Evolutionary conservation across 768 basidiomycete species (phyloP), one percentile per base, ranked within the genome.

Genomic region (Kwoniella bestiolae): DNA sequence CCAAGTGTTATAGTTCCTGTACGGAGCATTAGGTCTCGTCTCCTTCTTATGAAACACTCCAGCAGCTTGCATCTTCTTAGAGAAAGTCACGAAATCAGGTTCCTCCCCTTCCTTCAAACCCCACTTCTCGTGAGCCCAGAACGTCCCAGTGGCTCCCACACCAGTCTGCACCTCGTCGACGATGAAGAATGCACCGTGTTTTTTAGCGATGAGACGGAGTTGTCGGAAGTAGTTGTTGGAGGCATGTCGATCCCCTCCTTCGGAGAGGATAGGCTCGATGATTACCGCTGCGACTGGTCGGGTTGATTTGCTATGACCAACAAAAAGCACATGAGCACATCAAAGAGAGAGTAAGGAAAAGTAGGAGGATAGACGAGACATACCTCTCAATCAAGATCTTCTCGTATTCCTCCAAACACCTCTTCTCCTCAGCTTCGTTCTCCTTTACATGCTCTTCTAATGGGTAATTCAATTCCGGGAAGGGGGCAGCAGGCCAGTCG

Each of bases 121-220:
- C 83, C 83, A 84, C 58, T 82, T 77, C 56, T 83, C 83, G 73
- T 83, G 82, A 4, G 83, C 83, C 83, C 83, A 84, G 73, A 84
- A 83, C 23, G 69, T 72, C 8, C 83, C 83, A 0, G 83, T 83
- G 0, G 83, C 83, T 31, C 82, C 83, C 18, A 83, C 79, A 21
- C 83, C 83, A 14, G 83, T 84, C 63, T 84, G 83, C 0, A 83
- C 83, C 63, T 79, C 79, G 53, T 79, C 79, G 53, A 83, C 82
- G 64, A 84, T 84, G 66, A 84, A 76, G 78, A 67, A 82, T 1
- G 80, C 83, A 3, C 79, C 80, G 60, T 83, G 78, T 63, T 81
- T 76, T 69, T 79, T 77, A 41, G 83, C 79, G 51, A 83, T 68
- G 31, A 69, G 62, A 25, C 81, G 61, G 18, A 84, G 70, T 2